Evolutionary conservation across 352 stramenopile genomes (phyloP).

Genomic region (Aphanomyces cochlioides): DNA sequence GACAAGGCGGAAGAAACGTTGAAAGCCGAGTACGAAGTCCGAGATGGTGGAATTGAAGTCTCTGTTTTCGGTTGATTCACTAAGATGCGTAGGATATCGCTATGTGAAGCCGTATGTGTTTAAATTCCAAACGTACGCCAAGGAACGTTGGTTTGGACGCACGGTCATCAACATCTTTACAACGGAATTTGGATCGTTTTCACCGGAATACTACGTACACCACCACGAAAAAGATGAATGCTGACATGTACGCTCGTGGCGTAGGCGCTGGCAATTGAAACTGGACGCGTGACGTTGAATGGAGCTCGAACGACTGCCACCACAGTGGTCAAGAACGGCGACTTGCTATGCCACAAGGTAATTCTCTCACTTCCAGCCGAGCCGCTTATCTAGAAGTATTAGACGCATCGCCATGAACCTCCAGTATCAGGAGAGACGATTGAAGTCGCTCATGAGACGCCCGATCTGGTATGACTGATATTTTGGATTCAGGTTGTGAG

Average conservation of each 20-base stretch:
- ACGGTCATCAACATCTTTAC: slow-evolving; percentile 90
- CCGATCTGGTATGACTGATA: slow-evolving; percentile 56
- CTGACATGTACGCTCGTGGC: neutral
- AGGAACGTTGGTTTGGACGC: slow-evolving; percentile 91
- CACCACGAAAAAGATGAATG: neutral
- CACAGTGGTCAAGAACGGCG: slow-evolving; percentile 87
- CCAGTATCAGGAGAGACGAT: slow-evolving; percentile 85
- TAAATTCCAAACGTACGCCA: slow-evolving; percentile 94
- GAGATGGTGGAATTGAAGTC: slow-evolving; percentile 7
- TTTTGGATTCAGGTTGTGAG: neutral
- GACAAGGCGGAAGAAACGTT: neutral
- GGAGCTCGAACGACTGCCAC: slow-evolving; percentile 63
- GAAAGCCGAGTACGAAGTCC: slow-evolving; percentile 20
- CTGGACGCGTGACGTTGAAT: slow-evolving; percentile 93
- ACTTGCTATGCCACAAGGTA: slow-evolving; percentile 92
- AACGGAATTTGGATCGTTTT: slow-evolving; percentile 79
- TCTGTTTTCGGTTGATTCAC: neutral
- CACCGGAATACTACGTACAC: slow-evolving; percentile 81
- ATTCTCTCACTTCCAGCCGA: neutral
- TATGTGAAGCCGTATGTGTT: slow-evolving; percentile 93
- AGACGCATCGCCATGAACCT: slow-evolving; percentile 95
- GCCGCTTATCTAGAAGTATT: neutral
- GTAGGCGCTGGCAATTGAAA: slow-evolving; percentile 89
- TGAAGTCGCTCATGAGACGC: slow-evolving; percentile 68
- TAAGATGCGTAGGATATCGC: slow-evolving; percentile 53